Conservation (phyloP, 768 basidiomycete species). For the Mycena kentingensis region DNA sequence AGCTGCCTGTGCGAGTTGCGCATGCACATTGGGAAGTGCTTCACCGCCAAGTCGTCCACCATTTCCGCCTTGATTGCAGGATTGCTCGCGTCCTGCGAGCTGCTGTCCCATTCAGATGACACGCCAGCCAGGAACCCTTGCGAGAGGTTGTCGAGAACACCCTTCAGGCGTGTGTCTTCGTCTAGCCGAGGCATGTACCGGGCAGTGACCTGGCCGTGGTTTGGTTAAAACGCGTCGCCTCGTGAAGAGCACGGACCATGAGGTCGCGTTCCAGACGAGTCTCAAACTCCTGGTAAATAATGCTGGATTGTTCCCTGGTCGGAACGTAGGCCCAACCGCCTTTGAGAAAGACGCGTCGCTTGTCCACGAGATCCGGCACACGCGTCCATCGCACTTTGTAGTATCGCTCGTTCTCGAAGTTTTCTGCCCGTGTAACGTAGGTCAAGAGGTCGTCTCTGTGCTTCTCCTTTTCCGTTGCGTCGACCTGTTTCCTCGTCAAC, state of each 20-base stretch:
- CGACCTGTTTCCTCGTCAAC: constrained; percentile 47
- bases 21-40: constrained; percentile 97
- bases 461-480: constrained; percentile 52
- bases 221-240: neutral
- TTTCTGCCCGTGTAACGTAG: constrained; percentile 34
- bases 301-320: constrained; percentile 71
- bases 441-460: constrained; percentile 52
- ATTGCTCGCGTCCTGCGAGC: constrained; percentile 51
- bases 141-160: constrained; percentile 88
- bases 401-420: constrained; percentile 59
- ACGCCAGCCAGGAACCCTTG: constrained; percentile 93
- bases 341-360: constrained; percentile 73
- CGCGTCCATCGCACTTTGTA: constrained; percentile 92
- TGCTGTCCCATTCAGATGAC: constrained; percentile 74
- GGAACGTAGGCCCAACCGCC: constrained; percentile 91
- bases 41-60: constrained; percentile 82
- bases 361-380: constrained; percentile 89
- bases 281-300: constrained; percentile 87
- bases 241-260: constrained; percentile 52
- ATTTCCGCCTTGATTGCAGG: constrained; percentile 89
- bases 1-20: constrained; percentile 82
- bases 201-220: constrained; percentile 67
- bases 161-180: constrained; percentile 89
- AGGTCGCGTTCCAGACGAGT: constrained; percentile 69
- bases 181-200: constrained; percentile 88